Evolutionary conservation across 345 rosid species (phyloP).

Genomic region (Hypericum androsaemum): DNA sequence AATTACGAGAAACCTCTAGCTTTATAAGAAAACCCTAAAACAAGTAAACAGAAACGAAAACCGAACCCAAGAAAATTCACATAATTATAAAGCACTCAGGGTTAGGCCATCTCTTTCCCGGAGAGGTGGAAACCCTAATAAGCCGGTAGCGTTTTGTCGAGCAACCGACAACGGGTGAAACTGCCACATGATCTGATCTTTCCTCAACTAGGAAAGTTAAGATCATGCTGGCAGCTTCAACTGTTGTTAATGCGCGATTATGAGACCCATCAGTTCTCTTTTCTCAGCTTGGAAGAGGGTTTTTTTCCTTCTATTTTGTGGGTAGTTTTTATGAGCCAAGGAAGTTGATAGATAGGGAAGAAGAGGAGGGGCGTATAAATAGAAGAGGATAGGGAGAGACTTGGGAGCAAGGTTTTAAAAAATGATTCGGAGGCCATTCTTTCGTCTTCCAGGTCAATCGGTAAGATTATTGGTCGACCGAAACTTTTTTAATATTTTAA

Average conservation of each 20-base stretch:
- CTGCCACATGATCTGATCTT: constrained; percentile 41
- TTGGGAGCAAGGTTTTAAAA: no score
- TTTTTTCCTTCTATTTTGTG: background rate
- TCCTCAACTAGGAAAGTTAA: constrained; percentile 24
- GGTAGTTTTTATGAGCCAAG: background rate
- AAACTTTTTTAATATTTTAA: no score
- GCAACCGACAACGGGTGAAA: constrained; percentile 42
- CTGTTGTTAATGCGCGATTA: constrained; percentile 32
- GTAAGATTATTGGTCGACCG: no score
- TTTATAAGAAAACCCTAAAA: no score
- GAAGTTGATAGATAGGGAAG: background rate
- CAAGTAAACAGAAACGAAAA: background rate
- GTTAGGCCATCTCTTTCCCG: no score
- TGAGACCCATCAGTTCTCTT: background rate
- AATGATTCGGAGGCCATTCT: no score
- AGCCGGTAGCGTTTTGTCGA: constrained; percentile 9
- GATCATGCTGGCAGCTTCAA: constrained; percentile 64
- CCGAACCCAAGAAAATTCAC: background rate
- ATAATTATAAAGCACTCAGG: no score
- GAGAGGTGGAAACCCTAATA: no score
- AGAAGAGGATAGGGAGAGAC: no score
- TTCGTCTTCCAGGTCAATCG: no score
- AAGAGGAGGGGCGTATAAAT: no score
- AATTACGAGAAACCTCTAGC: no score
- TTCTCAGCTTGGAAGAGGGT: background rate